phyloP scores from a whole-genome alignment of 805 yeast genomes.

The Wickerhamiella siamensis region DNA sequence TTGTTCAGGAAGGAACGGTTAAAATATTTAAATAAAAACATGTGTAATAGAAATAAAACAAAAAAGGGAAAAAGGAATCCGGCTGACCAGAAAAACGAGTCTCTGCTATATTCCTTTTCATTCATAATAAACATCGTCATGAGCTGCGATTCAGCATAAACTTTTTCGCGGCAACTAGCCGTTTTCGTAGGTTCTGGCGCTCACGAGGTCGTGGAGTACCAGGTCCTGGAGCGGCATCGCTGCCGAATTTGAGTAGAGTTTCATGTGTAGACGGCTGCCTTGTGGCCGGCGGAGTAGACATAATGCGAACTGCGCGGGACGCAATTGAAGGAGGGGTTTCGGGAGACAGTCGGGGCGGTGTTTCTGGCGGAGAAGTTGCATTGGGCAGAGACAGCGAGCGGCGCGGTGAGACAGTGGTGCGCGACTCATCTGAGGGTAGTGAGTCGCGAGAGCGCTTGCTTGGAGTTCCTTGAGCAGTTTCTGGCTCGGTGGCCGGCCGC shows the following conservation, averaged over 20 bases:
- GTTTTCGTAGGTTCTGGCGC: background rate
- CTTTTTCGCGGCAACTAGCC: slow-evolving; percentile 2
- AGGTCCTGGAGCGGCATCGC: background rate
- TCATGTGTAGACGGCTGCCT: slow-evolving; percentile 1
- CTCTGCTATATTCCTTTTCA: too few relatives aligned
- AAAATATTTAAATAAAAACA: too few relatives aligned
- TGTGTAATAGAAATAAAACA: too few relatives aligned
- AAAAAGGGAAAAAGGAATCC: too few relatives aligned
- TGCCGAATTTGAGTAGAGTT: background rate
- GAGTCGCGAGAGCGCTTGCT: slow-evolving; percentile 2
- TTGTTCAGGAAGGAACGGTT: too few relatives aligned
- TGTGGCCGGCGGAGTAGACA: slow-evolving; percentile 2
- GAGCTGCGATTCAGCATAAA: background rate
- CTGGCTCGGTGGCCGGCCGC: background rate
- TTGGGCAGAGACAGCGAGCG: background rate
- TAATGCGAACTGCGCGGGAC: background rate
- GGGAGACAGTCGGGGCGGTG: background rate
- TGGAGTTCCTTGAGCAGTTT: background rate
- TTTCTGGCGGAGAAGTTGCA: background rate
- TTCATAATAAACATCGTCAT: background rate
- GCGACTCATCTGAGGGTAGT: background rate
- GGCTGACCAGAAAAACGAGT: too few relatives aligned
- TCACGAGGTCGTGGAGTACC: slow-evolving; percentile 2
- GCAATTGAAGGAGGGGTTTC: background rate
- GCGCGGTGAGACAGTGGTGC: background rate